Conservation (phyloP, 345 rosid species). For the Aquilaria malaccensis region DNA sequence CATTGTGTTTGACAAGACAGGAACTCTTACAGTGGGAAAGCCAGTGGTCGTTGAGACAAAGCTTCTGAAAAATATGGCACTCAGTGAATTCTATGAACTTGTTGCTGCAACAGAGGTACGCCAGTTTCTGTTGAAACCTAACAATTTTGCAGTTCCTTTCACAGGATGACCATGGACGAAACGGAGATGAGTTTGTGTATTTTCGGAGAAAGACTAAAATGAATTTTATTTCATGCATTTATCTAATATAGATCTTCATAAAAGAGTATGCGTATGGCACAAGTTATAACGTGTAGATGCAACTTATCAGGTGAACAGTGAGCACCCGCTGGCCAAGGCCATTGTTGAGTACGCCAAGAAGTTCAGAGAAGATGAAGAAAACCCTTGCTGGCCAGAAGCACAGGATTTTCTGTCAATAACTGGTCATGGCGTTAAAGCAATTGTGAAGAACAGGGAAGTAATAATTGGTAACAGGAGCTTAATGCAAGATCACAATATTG, state of each 20-base stretch:
- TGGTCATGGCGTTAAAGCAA: slow-evolving; percentile 85
- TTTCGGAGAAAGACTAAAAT: neutral
- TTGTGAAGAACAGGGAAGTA: slow-evolving; percentile 50
- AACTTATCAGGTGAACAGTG: slow-evolving; percentile 59
- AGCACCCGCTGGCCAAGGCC: slow-evolving; percentile 92
- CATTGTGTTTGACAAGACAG: slow-evolving; percentile 96
- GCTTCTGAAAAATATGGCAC: slow-evolving; percentile 62
- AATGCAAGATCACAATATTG: slow-evolving; percentile 37
- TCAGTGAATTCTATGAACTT: slow-evolving; percentile 68
- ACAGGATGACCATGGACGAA: neutral
- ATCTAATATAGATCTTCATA: too few species aligned
- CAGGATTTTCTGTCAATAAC: slow-evolving; percentile 60
- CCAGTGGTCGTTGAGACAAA: slow-evolving; percentile 76
- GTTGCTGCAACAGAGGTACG: slow-evolving; percentile 83
- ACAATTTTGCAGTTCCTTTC: neutral
- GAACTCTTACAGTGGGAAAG: slow-evolving; percentile 90
- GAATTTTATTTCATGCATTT: neutral
- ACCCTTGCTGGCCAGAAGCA: slow-evolving; percentile 81
- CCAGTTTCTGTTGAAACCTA: slow-evolving; percentile 4
- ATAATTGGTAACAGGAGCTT: slow-evolving; percentile 79
- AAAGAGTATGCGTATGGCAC: neutral
- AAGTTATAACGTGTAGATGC: neutral
- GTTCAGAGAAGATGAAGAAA: slow-evolving; percentile 71
- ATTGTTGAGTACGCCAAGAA: slow-evolving; percentile 73
- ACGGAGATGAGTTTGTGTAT: neutral